Base-by-base conservation (phyloP, 2,329 filamentous ascomycete species). In the Verticillium tricorpus region DNA sequence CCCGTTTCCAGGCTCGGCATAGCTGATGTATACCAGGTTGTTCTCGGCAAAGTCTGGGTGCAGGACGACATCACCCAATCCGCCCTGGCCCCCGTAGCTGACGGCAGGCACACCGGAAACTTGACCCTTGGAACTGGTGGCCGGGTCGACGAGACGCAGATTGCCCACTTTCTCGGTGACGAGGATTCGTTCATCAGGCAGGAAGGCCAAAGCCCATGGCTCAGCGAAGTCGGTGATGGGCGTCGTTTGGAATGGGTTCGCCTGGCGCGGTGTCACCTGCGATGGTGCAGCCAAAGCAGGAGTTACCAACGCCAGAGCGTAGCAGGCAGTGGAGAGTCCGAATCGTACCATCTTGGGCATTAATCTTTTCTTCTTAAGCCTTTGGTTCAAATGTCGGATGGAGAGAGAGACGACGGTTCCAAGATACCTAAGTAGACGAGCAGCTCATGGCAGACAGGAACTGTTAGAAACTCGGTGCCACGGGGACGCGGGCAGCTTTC, bases 71-170 rank as follows among this genome's bases (percentile, higher is more conserved):
- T 73, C 72, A 63, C 69, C 67, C 55, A 73, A 66, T 59, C 72
- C 72, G 64, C 72, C 72, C 67, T 73, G 72, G 32, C 71, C 72
- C 56, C 65, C 71, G 66, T 72, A 72, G 61, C 65, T 65, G 64
- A 73, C 71, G 57, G 68, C 19, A 39, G 72, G 72, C 40, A 73
- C 71, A 60, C 71, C 70, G 58, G 70, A 72, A 69, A 73, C 69
- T 57, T 67, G 63, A 56, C 70, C 67, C 66, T 63, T 68, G 64
- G 68, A 3, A 61, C 69, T 70, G 63, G 67, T 66, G 62, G 60
- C 56, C 61, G 71, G 71, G 67, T 73, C 67, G 64, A 73, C 67
- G 61, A 73, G 68, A 60, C 34, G 35, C 61, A 73, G 65, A 62
- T 68, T 68, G 63, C 72, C 72, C 62, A 65, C 64, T 64, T 66